These are phyloP conservation scores for Chlamydomonas incerta DNA, from an alignment of 139 green algal species.

Conservation along the genomic window DNA sequence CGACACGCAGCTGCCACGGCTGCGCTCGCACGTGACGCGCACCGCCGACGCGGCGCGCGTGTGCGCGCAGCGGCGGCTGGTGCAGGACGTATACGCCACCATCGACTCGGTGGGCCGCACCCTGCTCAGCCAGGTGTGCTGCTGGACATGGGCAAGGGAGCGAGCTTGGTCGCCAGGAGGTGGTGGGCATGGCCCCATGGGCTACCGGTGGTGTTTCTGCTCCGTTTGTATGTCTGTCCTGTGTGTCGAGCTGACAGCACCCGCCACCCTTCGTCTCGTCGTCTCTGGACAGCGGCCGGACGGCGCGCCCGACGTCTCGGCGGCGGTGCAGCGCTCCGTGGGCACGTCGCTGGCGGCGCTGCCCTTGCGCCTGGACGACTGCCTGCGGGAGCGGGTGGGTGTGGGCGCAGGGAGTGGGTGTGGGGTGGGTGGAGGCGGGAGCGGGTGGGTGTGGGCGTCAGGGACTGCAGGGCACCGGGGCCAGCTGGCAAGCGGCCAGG, in stretches of 20 bases:
- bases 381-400: background rate
- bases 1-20: background rate
- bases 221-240: no score
- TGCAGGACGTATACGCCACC: background rate
- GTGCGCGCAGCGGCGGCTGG: background rate
- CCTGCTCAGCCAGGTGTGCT: constrained; percentile 4
- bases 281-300: background rate
- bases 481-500: no score
- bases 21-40: background rate
- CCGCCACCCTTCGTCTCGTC: background rate
- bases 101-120: background rate
- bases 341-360: background rate
- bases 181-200: background rate
- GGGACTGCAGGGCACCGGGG: no score
- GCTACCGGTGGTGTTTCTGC: background rate
- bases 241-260: no score
- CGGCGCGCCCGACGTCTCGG: background rate
- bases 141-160: no score
- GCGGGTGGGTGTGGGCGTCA: no score
- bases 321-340: background rate
- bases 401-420: no score
- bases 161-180: no score
- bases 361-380: background rate
- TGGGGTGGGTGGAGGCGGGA: no score
- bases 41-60: background rate